Evolutionary conservation across 2,329 filamentous ascomycete species (phyloP).

Genomic region (Diplodia corticola): DNA sequence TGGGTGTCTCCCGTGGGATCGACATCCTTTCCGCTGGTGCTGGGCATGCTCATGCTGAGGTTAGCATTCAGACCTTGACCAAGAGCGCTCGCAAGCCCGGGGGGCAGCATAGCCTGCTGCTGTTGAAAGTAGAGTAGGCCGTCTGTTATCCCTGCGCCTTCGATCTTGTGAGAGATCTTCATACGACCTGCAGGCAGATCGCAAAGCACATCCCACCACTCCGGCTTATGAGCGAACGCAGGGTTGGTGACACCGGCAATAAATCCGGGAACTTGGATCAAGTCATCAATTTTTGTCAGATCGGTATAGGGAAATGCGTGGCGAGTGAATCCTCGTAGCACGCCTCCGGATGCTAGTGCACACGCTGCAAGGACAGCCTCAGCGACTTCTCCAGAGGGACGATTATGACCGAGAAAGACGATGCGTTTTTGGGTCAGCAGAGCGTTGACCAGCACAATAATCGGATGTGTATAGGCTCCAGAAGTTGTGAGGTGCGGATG

Average conservation of each 20-base stretch:
- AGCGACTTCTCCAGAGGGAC: conserved; percentile 92
- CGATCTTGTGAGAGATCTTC: conserved; percentile 89
- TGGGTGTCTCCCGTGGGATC: conserved; percentile 83
- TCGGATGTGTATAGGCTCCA: conserved; percentile 85
- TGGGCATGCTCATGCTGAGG: conserved; percentile 30
- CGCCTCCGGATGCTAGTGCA: conserved; percentile 84
- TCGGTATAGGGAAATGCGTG: conserved; percentile 98
- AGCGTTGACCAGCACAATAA: conserved; percentile 92
- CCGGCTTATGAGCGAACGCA: conserved; percentile 88
- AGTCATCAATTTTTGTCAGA: conserved; percentile 93
- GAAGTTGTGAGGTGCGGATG: conserved; percentile 94
- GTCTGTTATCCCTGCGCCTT: conserved; percentile 77
- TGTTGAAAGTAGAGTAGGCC: conserved; percentile 86
- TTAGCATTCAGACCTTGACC: conserved; percentile 40
- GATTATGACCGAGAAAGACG: conserved; percentile 92
- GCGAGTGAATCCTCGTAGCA: conserved; percentile 90
- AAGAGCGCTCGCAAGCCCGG: conserved; percentile 2
- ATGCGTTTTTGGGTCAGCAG: conserved; percentile 94
- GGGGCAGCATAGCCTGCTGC: conserved; percentile 46
- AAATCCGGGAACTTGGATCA: conserved; percentile 93
- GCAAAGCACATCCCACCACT: conserved; percentile 98
- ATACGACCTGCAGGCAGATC: conserved; percentile 89
- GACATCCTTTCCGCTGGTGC: conserved; percentile 34
- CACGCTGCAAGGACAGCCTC: conserved; percentile 98
- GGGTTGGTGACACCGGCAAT: conserved; percentile 98